These are phyloP conservation scores for Gossypium schwendimanii DNA, from an alignment of 441 rosid species.

Conservation along the genomic window DNA sequence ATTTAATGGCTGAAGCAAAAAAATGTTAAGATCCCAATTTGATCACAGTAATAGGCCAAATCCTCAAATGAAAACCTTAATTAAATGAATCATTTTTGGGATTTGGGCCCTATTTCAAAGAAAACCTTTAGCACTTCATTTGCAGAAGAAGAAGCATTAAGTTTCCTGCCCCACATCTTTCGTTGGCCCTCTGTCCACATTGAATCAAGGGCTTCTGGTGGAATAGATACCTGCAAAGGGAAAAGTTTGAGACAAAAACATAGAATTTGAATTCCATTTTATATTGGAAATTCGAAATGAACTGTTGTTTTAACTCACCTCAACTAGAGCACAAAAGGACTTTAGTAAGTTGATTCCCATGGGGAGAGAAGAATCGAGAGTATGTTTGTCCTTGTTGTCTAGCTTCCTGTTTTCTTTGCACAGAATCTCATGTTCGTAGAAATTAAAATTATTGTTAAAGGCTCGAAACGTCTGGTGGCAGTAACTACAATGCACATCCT, in stretches of 20 bases:
- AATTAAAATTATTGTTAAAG: conserved; percentile 21
- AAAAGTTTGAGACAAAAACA: background rate
- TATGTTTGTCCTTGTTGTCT: conserved; percentile 16
- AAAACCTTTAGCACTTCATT: conserved; percentile 73
- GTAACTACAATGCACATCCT: conserved; percentile 47
- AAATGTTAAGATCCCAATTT: background rate
- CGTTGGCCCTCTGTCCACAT: conserved; percentile 57
- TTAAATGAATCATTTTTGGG: background rate
- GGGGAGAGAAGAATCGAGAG: conserved; percentile 49
- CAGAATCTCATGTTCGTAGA: conserved; percentile 31
- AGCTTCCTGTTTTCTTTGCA: conserved; percentile 38
- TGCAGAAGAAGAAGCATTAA: conserved; percentile 53
- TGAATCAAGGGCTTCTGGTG: conserved; percentile 74
- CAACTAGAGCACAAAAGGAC: conserved; percentile 48
- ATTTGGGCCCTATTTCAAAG: background rate
- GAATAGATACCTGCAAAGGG: conserved; percentile 61
- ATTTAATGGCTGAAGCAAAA: background rate
- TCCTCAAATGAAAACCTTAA: background rate
- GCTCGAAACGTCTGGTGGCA: conserved; percentile 54
- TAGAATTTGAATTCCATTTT: background rate
- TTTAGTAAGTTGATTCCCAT: conserved; percentile 67
- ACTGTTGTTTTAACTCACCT: conserved; percentile 38
- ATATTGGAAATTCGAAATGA: background rate
- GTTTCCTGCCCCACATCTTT: conserved; percentile 52
- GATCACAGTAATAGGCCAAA: background rate